phyloP scores from a whole-genome alignment of 2,329 filamentous ascomycete genomes.

The Xylaria sp. region DNA sequence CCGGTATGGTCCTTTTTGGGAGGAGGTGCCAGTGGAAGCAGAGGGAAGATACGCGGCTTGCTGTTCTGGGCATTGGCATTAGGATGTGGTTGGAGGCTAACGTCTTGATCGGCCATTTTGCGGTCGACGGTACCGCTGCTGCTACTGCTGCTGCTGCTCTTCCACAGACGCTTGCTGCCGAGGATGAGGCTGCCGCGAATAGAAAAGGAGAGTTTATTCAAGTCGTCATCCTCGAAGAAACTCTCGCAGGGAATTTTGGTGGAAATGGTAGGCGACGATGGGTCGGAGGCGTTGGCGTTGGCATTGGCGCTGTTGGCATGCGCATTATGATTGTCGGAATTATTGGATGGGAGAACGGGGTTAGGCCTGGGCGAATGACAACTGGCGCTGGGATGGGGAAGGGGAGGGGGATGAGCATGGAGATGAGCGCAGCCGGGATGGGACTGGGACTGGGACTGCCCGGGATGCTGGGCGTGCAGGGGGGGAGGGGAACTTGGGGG shows the following conservation, averaged over 20 bases:
- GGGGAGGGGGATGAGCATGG: slow-evolving; percentile 1
- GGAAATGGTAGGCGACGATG: slow-evolving; percentile 47
- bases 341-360: slow-evolving; percentile 12
- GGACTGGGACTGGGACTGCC: neutral
- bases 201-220: slow-evolving; percentile 54
- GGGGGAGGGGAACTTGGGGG: slow-evolving; percentile 12
- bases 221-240: slow-evolving; percentile 54
- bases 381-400: neutral
- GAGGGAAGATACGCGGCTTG: slow-evolving; percentile 27
- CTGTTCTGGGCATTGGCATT: slow-evolving; percentile 5
- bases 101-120: slow-evolving; percentile 27
- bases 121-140: neutral
- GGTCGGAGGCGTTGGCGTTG: slow-evolving; percentile 9
- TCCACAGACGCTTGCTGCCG: slow-evolving; percentile 40
- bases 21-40: slow-evolving; percentile 19
- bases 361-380: slow-evolving; percentile 15
- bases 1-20: slow-evolving; percentile 16
- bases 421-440: neutral
- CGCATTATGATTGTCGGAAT: neutral
- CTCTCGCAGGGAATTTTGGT: slow-evolving; percentile 52
- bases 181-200: slow-evolving; percentile 61
- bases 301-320: neutral
- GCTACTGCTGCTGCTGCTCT: slow-evolving; percentile 17
- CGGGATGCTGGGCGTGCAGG: slow-evolving; percentile 3
- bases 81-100: slow-evolving; percentile 11